phyloP scores from a whole-genome alignment of 805 yeast species.

The Saccharomycopsis oosterbeekiorum region DNA sequence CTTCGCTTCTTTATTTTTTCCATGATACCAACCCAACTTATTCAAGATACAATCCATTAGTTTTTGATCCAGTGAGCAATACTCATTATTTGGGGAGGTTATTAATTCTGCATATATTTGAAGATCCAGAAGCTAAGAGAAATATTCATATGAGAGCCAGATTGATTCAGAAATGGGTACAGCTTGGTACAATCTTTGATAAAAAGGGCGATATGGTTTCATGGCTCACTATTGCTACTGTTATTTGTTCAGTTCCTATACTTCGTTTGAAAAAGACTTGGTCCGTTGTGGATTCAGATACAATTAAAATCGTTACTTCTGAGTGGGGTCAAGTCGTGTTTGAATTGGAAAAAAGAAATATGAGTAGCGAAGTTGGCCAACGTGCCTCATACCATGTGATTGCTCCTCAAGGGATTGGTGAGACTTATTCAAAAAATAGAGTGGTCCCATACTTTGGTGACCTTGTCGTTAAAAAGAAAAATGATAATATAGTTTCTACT shows the following conservation, averaged over 20 bases:
- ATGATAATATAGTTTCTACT: slow-evolving; percentile 19
- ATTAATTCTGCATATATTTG: slow-evolving; percentile 58
- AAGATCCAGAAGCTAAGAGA: slow-evolving; percentile 30
- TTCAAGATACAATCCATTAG: slow-evolving; percentile 58
- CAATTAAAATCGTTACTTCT: slow-evolving; percentile 50
- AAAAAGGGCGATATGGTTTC: slow-evolving; percentile 85
- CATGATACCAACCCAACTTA: slow-evolving; percentile 37
- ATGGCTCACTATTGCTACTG: slow-evolving; percentile 84
- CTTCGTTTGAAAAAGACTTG: slow-evolving; percentile 66
- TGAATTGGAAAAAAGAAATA: slow-evolving; percentile 71
- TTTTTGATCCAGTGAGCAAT: slow-evolving; percentile 55
- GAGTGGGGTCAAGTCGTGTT: slow-evolving; percentile 93
- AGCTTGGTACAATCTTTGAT: slow-evolving; percentile 68
- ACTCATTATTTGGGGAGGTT: slow-evolving; percentile 73
- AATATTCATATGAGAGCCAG: slow-evolving; percentile 41
- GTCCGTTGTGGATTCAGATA: slow-evolving; percentile 54
- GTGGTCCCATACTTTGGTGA: slow-evolving; percentile 92
- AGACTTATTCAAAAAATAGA: slow-evolving; percentile 58
- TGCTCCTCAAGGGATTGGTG: slow-evolving; percentile 84
- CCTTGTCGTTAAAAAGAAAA: slow-evolving; percentile 40
- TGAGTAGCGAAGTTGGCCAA: slow-evolving; percentile 45
- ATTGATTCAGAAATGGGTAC: slow-evolving; percentile 73
- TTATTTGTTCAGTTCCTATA: slow-evolving; percentile 73
- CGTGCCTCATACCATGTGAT: slow-evolving; percentile 60
- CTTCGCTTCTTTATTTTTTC: slow-evolving; percentile 62